Conservation (phyloP, 768 basidiomycete genomes). For the Termitomyces sp. region DNA sequence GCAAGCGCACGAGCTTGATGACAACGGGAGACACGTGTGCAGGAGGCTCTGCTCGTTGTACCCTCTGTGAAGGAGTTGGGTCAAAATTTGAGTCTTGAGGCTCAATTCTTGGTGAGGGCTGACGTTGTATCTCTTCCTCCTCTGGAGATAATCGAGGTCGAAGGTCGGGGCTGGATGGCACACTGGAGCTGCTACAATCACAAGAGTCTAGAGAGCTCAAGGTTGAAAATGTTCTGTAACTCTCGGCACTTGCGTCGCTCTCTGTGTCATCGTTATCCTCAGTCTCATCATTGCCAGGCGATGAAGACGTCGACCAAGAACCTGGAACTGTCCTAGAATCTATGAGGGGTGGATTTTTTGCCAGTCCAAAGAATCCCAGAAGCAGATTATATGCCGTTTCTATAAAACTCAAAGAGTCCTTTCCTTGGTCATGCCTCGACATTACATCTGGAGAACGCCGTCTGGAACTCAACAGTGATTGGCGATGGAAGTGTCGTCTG, state of each 20-base stretch:
- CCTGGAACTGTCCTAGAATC: constrained; percentile 13
- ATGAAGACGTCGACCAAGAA: constrained; percentile 16
- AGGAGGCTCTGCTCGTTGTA: not conserved
- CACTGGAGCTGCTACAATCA: constrained; percentile 33
- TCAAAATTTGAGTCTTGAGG: constrained; percentile 10
- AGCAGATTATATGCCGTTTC: constrained; percentile 1
- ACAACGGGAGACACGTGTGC: constrained; percentile 21
- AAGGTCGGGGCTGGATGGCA: constrained; percentile 16
- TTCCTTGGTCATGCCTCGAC: not conserved
- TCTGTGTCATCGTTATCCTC: constrained; percentile 12
- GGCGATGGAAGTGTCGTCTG: not conserved
- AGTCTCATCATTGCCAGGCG: constrained; percentile 16
- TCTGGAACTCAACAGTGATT: not conserved
- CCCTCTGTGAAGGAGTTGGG: not conserved
- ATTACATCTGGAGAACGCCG: not conserved
- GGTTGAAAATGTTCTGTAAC: constrained; percentile 35
- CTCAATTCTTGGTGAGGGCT: constrained; percentile 27
- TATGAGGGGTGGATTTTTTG: not conserved
- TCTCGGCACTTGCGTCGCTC: constrained; percentile 15
- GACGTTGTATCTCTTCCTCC: constrained; percentile 17
- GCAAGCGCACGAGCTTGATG: constrained; percentile 31
- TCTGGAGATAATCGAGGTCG: constrained; percentile 19
- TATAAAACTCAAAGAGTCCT: not conserved
- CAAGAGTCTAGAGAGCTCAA: constrained; percentile 43
- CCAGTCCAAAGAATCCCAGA: not conserved